These are phyloP conservation scores for Amaranthus hypochondriacus DNA, from an alignment of 148 eudicot genomes.

Conservation along the genomic window DNA sequence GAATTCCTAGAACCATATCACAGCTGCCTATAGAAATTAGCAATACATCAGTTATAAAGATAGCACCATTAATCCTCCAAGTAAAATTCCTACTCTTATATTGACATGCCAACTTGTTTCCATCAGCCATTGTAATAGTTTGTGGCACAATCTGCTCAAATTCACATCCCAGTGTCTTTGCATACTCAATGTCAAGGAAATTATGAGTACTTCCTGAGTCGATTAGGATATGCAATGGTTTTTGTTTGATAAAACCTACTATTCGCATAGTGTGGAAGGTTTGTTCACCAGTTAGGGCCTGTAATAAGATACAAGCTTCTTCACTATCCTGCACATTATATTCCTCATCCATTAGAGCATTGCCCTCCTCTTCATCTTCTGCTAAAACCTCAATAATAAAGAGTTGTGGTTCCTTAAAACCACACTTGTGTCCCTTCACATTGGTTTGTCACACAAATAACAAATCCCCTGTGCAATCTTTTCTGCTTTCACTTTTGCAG, in stretches of 20 bases:
- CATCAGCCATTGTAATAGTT: background rate
- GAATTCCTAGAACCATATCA: background rate
- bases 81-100: background rate
- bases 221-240: background rate
- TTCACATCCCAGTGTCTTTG: background rate
- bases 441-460: no score
- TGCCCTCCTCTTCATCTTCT: no score
- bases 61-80: background rate
- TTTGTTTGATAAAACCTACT: background rate
- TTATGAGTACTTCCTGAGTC: background rate
- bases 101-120: background rate
- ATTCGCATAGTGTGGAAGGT: background rate
- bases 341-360: no score
- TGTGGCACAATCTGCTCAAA: background rate
- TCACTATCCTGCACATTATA: no score
- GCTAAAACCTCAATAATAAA: no score
- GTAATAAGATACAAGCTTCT: background rate
- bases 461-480: no score
- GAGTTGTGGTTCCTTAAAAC: no score
- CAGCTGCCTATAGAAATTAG: background rate
- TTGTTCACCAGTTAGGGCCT: background rate
- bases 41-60: background rate
- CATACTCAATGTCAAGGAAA: background rate
- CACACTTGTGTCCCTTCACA: no score
- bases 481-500: no score